A percentile compares a stretch with the other conserved stretches of the same genome.
phyloP scores from a whole-genome alignment of 164 flowering plant species.

The Berberis vulgaris region DNA sequence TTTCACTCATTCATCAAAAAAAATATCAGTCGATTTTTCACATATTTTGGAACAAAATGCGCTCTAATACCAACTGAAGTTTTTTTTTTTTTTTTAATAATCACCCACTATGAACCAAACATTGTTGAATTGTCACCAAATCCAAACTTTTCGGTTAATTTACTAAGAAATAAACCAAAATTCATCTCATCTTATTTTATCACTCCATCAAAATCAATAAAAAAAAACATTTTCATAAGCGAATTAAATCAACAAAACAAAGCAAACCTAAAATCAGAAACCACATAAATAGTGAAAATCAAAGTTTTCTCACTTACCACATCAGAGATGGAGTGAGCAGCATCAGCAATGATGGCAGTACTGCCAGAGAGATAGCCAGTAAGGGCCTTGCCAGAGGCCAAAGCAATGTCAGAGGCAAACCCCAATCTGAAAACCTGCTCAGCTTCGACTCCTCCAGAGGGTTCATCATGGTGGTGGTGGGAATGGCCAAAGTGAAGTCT shows the following conservation, averaged over 20 bases:
- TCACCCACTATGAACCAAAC: too few relatives aligned
- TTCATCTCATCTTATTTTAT: neutral
- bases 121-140: too few relatives aligned
- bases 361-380: constrained; percentile 88
- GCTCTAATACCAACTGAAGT: too few relatives aligned
- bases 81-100: too few relatives aligned
- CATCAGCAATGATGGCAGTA: constrained; percentile 91
- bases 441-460: constrained; percentile 18
- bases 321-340: constrained; percentile 92
- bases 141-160: neutral
- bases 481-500: constrained; percentile 75
- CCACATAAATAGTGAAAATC: neutral
- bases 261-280: neutral
- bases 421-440: constrained; percentile 69
- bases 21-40: too few relatives aligned
- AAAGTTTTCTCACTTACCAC: constrained; percentile 35
- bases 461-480: constrained; percentile 18
- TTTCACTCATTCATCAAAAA: too few relatives aligned
- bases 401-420: constrained; percentile 64
- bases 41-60: too few relatives aligned
- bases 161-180: neutral
- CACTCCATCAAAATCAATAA: neutral
- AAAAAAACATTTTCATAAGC: neutral
- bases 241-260: neutral
- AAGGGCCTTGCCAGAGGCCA: constrained; percentile 63